Base-by-base conservation (phyloP, 2,329 filamentous ascomycete genomes). In the Talaromyces sp. region DNA sequence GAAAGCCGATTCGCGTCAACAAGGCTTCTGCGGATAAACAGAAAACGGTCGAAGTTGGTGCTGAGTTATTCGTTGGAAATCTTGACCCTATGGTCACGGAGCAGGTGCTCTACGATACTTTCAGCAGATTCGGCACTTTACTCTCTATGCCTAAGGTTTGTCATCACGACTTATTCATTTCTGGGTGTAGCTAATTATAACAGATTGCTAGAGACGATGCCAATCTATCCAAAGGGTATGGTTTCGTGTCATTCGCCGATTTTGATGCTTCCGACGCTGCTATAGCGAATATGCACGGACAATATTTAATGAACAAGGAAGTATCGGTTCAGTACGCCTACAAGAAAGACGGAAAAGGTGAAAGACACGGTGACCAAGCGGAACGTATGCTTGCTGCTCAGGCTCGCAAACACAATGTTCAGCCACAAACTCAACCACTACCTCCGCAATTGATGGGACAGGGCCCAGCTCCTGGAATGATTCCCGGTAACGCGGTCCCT, bases 321-420 rank as follows among this genome's bases (percentile, higher is more conserved):
- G 88, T 97, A 66, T 89, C 89, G 2, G 94, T 99, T 45, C 93
- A 97, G 75, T 99, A 97, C 74, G 94, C 94, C 39, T 97, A 96
- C 83, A 99, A 99, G 81, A 97, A 97, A 77, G 94, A 99, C 69
- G 94, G 94, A 65, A 96, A 96, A 77, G 93, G 93, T 66, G 93
- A 97, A 77, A 82, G 94, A 59, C 94, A 99, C 71, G 94, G 94
- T 67, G 94, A 99, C 72, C 84, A 91, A 66, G 94, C 94, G 31
- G 94, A 99, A 77, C 83, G 94, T 69, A 89, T 91, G 78, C 84
- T 99, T 48, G 94, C 94, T 31, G 87, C 89, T 28, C 89, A 97
- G 75, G 94, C 92, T 58, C 93, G 93, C 77, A 93, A 92, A 71
- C 90, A 97, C 73, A 96, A 96, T 68, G 89, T 99, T 61, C 84